Evolutionary conservation across 768 basidiomycete species (phyloP).

Genomic region (Tulasnella calospora): DNA sequence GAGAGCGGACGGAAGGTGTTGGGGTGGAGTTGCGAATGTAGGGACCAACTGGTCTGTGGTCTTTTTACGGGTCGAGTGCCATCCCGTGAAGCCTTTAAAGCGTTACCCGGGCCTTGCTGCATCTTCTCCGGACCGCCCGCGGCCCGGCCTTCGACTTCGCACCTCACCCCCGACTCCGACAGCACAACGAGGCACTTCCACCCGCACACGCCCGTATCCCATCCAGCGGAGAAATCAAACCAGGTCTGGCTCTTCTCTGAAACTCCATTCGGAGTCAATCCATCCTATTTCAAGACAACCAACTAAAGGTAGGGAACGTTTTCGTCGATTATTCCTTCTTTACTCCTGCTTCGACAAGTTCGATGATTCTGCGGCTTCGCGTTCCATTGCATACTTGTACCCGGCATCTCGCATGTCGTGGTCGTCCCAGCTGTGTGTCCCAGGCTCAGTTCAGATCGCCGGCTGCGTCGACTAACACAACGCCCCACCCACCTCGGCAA

Average conservation of each 20-base stretch:
- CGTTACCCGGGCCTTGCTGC: neutral
- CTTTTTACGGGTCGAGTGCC: constrained; percentile 8
- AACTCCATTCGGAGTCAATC: neutral
- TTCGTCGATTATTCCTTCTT: neutral
- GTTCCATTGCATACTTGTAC: constrained; percentile 7
- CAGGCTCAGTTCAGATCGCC: neutral
- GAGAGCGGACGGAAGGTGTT: neutral
- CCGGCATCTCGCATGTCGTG: constrained; percentile 20
- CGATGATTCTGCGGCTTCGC: constrained; percentile 10
- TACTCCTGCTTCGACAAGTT: neutral
- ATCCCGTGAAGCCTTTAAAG: neutral
- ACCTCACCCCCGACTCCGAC: constrained; percentile 9
- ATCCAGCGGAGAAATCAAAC: constrained; percentile 1
- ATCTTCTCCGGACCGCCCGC: neutral
- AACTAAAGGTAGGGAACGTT: neutral
- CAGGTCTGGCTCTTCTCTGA: neutral
- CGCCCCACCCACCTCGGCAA: constrained; percentile 17
- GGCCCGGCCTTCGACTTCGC: neutral
- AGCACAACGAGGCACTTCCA: constrained; percentile 11
- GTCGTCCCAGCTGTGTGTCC: constrained; percentile 23
- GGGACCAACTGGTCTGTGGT: neutral
- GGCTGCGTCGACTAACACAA: neutral
- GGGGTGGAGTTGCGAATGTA: neutral
- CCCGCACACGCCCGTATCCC: constrained; percentile 9
- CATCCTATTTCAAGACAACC: neutral